Evolutionary conservation across 2,329 filamentous ascomycete genomes (phyloP), one percentile per base, ranked within the genome.

Genomic region (Sporothrix sp.): DNA sequence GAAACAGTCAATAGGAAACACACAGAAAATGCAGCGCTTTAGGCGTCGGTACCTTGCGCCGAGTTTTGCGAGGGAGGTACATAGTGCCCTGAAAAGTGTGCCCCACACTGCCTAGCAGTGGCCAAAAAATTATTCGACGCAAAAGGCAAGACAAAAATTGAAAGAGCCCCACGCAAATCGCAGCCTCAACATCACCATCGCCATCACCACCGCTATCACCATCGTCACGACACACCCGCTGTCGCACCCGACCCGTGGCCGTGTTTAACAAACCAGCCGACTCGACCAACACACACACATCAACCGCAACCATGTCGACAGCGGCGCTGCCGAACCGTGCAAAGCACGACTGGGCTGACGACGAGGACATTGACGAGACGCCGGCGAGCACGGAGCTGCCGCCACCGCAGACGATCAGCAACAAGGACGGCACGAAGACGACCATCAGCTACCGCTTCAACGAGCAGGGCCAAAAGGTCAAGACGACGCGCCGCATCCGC

Each of bases 401-500:
- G 54, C 79, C 86, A 60, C 82, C 87, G 60, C 85, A 93, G 72
- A 86, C 91, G 61, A 91, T 88, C 67, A 85, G 84, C 67, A 97
- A 98, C 81, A 95, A 96, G 74, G 93, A 98, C 69, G 93, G 94
- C 66, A 95, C 88, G 62, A 95, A 96, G 73, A 98, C 94, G 42
- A 85, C 93, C 61, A 84, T 95, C 64, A 87, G 86, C 57, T 95
- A 87, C 75, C 80, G 82, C 62, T 82, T 88, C 73, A 91, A 95
- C 73, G 93, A 98, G 60, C 80, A 91, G 57, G 87, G 87, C 70
- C 90, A 94, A 69, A 95, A 95, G 71, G 86, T 97, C 65, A 97
- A 97, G 79, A 93, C 89, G 57, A 97, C 90, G 55, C 90, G 93
- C 67, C 87, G 90, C 62, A 91, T 97, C 73, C 88, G 90, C 66